Evolutionary conservation across 768 basidiomycete genomes (phyloP), one percentile per base, ranked within the genome.

Genomic region (Tremella mesenterica): DNA sequence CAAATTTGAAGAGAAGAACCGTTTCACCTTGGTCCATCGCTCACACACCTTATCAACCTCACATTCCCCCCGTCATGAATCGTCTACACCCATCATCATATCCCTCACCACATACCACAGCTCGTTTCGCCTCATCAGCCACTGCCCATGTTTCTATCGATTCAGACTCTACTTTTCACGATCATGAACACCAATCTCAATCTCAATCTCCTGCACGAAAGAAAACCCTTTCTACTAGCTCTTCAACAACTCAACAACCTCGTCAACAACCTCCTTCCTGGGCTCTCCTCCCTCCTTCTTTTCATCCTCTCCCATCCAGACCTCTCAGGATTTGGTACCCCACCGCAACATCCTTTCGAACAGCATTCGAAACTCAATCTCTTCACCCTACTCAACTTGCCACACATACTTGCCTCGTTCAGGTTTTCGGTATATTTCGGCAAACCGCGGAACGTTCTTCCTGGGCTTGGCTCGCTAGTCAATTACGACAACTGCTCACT

Each of bases 401-500:
- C 8, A 41, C 38, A 23, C 4, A n/a, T 23, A 23, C n/a, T 41
- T n/a, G 8, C n/a, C 38, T 41, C 14, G n/a, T 23, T 5, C 38
- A 41, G 38, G 23, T 23, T 41, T 41, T 41, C 14, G n/a, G 38
- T 4, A n/a, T 41, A 8, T 41, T 41, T 16, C 14, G n/a, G 5
- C 4, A 23, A 14, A 41, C 38, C 23, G 53, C 53, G 8, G 48
- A 43, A n/a, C 46, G 34, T 4, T 54, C 53, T 14, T 16, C 14
- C 2, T 54, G 53, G 53, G 53, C 53, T 7, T 54, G 53, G 53
- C 53, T 54, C 4, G 47, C 31, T 12, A 48, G 53, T 6, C 53
- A 54, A 23, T 20, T 54, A 10, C 29, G 53, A 6, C 28, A 54
- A n/a, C 23, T 54, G 13, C 30, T 53, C 4, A 23, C 38, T 4